Base-by-base conservation (phyloP, 2,329 filamentous ascomycete genomes). In the Trichoderma lentiforme region DNA sequence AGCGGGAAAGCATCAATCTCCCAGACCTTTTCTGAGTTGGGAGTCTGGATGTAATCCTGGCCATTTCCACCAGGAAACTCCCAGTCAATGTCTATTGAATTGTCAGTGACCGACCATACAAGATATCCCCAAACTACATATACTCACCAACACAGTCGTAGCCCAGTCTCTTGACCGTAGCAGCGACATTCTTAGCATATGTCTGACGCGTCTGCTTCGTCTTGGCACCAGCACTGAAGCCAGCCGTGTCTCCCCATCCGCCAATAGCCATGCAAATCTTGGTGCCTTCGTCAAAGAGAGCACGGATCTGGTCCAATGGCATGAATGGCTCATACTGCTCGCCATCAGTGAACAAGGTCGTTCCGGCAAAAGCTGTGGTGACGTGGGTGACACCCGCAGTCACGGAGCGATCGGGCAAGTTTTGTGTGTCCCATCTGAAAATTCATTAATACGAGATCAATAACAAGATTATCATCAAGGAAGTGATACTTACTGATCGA, bases 211-310 rank as follows among this genome's bases (percentile, higher is more conserved):
- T 83, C 9, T 80, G 77, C 1, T 86, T 82, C 1, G 83, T 84
- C 53, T 83, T 84, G 3, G 85, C 84, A 3, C 83, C 88, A 2
- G 72, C 76, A 3, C 83, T 81, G 77, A 91, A 91, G 0, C 89
- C 89, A 14, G 78, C 76, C 0, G 86, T 87, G 72, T 91, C 89
- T 1, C 86, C 90, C 89, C 90, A 92, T 32, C 90, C 90, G 15
- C 90, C 90, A 57, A 92, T 86, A 21, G 90, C 87, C 72, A 92
- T 85, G 84, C 90, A 87, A 18, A 91, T 80, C 78, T 91, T 89
- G 64, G 86, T 85, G 6, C 83, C 84, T 0, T 85, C 78, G 14
- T 83, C 78, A 70, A 89, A 91, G 24, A 88, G 82, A 30, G 81
- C 80, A 21, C 88, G 86, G 58, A 89, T 82, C 4, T 85, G 83